Conservation (phyloP, 257 asterid species). For the Capsicum chinense region DNA sequence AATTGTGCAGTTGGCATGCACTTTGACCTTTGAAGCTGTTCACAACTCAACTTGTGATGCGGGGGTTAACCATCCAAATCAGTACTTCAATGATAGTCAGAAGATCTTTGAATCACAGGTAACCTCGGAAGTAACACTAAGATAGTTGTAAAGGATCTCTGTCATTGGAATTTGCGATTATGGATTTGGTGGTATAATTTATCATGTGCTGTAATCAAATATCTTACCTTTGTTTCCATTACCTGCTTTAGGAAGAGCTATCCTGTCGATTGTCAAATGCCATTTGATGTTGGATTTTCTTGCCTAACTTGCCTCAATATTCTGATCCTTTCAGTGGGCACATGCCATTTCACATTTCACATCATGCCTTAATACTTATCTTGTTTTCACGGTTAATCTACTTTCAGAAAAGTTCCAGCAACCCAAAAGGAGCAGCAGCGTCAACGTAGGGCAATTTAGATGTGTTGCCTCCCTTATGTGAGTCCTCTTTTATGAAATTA, state of each 20-base stretch:
- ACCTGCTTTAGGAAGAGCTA: slow-evolving; percentile 14
- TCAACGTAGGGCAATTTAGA: slow-evolving; percentile 1
- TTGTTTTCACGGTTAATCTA: not conserved
- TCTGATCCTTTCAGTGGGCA: not conserved
- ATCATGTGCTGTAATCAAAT: not conserved
- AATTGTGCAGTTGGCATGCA: slow-evolving; percentile 82
- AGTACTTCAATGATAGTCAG: slow-evolving; percentile 81
- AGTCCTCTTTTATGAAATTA: not conserved
- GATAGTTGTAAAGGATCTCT: not conserved
- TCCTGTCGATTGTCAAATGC: not conserved
- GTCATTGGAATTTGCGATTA: slow-evolving; percentile 2
- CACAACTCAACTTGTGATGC: slow-evolving; percentile 82
- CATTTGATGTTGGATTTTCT: not conserved
- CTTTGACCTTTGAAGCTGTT: slow-evolving; percentile 94
- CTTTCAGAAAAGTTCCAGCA: slow-evolving; percentile 12
- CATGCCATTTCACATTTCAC: not conserved
- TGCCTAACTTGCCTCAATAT: not conserved
- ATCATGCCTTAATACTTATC: not conserved
- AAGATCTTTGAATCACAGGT: slow-evolving; percentile 64
- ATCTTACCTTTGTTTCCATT: not conserved
- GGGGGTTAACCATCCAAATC: slow-evolving; percentile 95
- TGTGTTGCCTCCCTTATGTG: slow-evolving; percentile 8
- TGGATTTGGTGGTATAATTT: slow-evolving; percentile 21
- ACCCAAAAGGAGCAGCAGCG: not conserved
- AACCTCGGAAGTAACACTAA: slow-evolving; percentile 21